Evolutionary conservation across 2,329 filamentous ascomycete genomes (phyloP), one percentile per base, ranked within the genome.

Genomic region (Cercospora nicotianae): DNA sequence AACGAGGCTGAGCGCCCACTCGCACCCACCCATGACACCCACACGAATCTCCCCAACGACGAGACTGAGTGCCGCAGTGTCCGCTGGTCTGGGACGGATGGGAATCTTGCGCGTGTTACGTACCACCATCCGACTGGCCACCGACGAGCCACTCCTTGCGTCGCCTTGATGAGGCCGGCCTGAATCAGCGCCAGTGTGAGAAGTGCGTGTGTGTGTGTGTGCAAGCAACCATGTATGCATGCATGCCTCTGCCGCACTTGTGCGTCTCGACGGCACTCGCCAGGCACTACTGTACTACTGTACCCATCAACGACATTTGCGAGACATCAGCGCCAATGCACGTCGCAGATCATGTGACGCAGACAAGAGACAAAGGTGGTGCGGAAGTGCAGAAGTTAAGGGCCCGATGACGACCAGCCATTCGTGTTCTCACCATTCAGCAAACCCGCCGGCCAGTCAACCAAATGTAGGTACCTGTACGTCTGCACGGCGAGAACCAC

Each of bases 291-390:
- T 26, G 23, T 26, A 26, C 18, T 13, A 8, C 23, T 26, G 23
- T 26, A 26, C 23, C 51, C 23, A 20, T 26, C 51, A 30, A 12
- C 51, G 45, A 36, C 33, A 16, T 36, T 13, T 13, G 7, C 36
- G 36, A 39, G 36, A 39, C 10, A 51, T 57, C 53, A 30, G 61
- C 55, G 60, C 39, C 20, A 39, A 67, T 67, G 68, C 65, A 61
- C 23, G 58, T 31, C 51, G 69, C 39, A 33, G 61, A 67, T 70
- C 64, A 69, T 60, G 67, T 67, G 64, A 70, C 62, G 64, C 61
- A 36, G 36, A 9, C 36, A 31, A 13, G 33, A 33, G 45, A 55
- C 45, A 48, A 18, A 16, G 16, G n/a, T 23, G 42, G 60, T 63
- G 60, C 60, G 60, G 60, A 63, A 51, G 60, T 13, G 59, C 36